Base-by-base conservation (phyloP, 345 rosid species). In the Eucalyptus fibrosa region DNA sequence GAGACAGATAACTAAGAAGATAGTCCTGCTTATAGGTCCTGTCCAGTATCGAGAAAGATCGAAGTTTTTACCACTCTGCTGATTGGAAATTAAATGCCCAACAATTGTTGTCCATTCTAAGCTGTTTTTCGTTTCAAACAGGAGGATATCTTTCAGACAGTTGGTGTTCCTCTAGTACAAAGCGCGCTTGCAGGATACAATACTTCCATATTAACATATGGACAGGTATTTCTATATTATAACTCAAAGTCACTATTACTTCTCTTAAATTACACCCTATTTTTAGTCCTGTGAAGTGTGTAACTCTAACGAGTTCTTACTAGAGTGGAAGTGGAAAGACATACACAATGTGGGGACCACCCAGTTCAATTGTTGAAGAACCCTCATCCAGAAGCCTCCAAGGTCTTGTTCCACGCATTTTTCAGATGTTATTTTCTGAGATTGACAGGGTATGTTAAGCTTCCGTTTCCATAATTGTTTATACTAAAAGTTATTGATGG, bases 271-370 rank as follows among this genome's bases (percentile, higher is more conserved):
- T 59, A 21, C 47, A 40, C 44, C 85, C 85, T 30, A 77, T 40
- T 40, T 77, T 12, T 45, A 5, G 59, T 85, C 85, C 40, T 37
- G 45, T 21, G 87, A 30, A 82, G 53, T 37, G 30, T 88, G 60
- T 62, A 26, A 53, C 72, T 32, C 80, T 86, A 37, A 50, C 90
- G 90, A 59, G 77, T 87, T 89, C 44, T 91, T 90, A 67, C 50
- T 50, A 98, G 99, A 96, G 96, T 50, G 99, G 98, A 93, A 97
- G 99, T 86, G 99, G 99, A 67, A 98, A 98, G 93, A 96, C 99
- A 32, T 96, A 96, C 91, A 98, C 99, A 2, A 93, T 97, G 96
- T 98, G 99, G 99, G 99, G 99, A 88, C 98, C 99, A 1, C 99
- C 98, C 77, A 95, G 99, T 88, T 96, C 99, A 47, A 97, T 98